Percentiles rank a stretch among this genome's conserved stretches.
phyloP scores from a whole-genome alignment of 2,329 filamentous ascomycete genomes.

The Cladosporium halotolerans region DNA sequence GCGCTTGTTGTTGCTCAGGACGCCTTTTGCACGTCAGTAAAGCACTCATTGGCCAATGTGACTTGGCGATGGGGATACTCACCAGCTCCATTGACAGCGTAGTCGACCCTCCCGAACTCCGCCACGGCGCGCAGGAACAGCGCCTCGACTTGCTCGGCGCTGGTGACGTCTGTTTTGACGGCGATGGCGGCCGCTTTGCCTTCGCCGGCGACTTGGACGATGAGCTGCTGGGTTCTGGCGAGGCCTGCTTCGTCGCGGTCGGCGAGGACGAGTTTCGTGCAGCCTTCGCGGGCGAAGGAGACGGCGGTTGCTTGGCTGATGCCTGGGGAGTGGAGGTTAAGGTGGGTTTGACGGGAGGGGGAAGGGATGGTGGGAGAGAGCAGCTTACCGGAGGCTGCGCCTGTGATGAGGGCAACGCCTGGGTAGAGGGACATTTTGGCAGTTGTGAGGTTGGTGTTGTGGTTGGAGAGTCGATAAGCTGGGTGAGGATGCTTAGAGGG shows the following conservation, averaged over 20 bases:
- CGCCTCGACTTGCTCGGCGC: constrained; percentile 30
- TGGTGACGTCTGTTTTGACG: constrained; percentile 32
- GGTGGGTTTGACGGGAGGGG: background rate
- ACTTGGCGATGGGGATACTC: background rate
- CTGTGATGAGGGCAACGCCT: constrained; percentile 30
- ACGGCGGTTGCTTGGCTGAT: constrained; percentile 40
- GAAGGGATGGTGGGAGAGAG: background rate
- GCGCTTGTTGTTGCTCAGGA: constrained; percentile 33
- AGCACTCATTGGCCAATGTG: background rate
- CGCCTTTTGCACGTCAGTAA: constrained; percentile 21
- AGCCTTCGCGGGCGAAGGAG: constrained; percentile 42
- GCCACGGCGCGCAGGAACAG: constrained; percentile 31
- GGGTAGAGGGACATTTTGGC: constrained; percentile 23
- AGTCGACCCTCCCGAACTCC: constrained; percentile 40
- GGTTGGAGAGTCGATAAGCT: too few species aligned
- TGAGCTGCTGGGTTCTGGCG: constrained; percentile 29
- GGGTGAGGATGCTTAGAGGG: too few species aligned
- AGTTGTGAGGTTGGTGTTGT: background rate
- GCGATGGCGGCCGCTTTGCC: constrained; percentile 21
- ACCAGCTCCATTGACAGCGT: constrained; percentile 41
- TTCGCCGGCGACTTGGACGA: constrained; percentile 21
- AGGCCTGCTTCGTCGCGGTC: constrained; percentile 33
- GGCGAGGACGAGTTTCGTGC: constrained; percentile 37
- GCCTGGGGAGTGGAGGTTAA: constrained; percentile 23
- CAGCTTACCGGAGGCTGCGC: constrained; percentile 27